Evolutionary conservation across 2,329 filamentous ascomycete species (phyloP).

Genomic region (Blastomyces gilchristii): DNA sequence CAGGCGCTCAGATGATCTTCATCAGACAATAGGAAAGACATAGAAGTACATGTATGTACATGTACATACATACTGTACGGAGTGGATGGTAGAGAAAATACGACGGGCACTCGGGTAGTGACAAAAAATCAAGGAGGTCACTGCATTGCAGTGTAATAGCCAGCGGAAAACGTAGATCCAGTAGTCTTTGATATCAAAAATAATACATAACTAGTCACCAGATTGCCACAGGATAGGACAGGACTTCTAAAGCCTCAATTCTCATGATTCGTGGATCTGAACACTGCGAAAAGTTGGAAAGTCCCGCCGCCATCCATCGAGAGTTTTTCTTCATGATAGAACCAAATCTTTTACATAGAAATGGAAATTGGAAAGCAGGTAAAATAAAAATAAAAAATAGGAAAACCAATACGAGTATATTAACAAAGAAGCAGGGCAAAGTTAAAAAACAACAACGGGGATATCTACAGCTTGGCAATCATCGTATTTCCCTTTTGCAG

Average conservation of each 20-base stretch:
- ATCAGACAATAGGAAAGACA: neutral
- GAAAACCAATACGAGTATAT: neutral
- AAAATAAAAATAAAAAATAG: neutral
- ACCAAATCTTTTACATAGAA: neutral
- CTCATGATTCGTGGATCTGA: neutral
- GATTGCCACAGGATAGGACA: neutral
- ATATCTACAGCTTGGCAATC: slow-evolving; percentile 57
- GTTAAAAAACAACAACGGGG: slow-evolving; percentile 6
- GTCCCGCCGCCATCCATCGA: neutral
- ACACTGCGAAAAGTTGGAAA: neutral
- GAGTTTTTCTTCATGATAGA: neutral
- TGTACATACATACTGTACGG: too few relatives aligned
- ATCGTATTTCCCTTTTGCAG: slow-evolving; percentile 58
- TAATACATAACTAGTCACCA: neutral
- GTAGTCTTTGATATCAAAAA: neutral
- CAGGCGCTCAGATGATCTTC: neutral
- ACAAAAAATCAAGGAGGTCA: neutral
- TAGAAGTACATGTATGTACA: neutral
- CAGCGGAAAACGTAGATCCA: neutral
- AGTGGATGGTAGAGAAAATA: neutral
- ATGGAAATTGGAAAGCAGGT: neutral
- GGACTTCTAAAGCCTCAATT: neutral
- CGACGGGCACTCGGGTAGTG: too few relatives aligned
- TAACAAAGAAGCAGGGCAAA: neutral
- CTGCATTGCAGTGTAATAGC: neutral